Evolutionary conservation across 2,329 filamentous ascomycete species (phyloP), one percentile per base, ranked within the genome.

Genomic region (Pseudogymnoascus sp.): DNA sequence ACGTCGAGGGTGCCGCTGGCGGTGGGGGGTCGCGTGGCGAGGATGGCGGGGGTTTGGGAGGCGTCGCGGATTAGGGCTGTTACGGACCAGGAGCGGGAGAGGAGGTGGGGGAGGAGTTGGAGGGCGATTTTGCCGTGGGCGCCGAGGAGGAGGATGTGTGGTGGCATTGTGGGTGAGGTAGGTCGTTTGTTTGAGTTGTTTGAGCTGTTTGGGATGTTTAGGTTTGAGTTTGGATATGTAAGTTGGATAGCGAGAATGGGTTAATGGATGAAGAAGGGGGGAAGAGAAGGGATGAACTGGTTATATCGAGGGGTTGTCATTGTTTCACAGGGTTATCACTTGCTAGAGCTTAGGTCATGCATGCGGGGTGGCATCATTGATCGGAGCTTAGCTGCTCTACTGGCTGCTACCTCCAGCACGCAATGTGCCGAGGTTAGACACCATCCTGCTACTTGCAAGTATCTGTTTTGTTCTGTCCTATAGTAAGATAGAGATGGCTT

Each of bases 81-180:
- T 62, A 96, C 88, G 68, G 84, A 84, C 88, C 90, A 93, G 35
- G 84, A 84, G 68, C 87, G 85, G 61, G 85, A 80, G 44, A 95
- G 84, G 7, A 96, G 85, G 65, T 93, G 81, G 1, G 88, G 89
- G 8, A 90, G 95, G 40, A 95, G 82, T 47, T 87, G 77, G 64
- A 90, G 84, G 68, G 90, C 84, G 65, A 95, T 76, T 74, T 92
- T 91, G 77, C 91, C 91, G 78, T 93, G 90, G 70, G 90, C 91
- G 71, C 90, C 90, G 67, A 95, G 83, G 68, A 95, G 76, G 65
- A 93, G 85, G 65, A 93, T 84, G 72, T 84, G 79, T 74, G 62
- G 62, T 35, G 36, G 26, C 64, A 64, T 64, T 28, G 47, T 64
- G 50, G 33, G 15, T 44, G 17, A 7, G 7, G 11, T 44, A 9